Base-by-base conservation (phyloP, 2,329 filamentous ascomycete genomes). In the Westerdykella aurantiaca region DNA sequence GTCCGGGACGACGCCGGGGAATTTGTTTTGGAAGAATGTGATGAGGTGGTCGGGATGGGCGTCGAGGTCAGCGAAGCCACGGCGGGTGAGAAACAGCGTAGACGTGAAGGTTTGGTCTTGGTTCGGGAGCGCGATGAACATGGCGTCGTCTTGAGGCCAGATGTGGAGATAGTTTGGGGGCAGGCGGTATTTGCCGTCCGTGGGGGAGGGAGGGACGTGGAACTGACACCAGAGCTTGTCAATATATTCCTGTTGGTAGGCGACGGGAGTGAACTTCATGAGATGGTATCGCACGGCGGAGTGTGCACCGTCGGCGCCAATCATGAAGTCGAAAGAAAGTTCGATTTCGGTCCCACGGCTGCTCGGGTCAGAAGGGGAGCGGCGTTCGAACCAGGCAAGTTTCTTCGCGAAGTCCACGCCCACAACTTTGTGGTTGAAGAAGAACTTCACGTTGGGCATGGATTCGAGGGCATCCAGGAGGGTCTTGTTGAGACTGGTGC, bases 171-270 rank as follows among this genome's bases (percentile, higher is more conserved):
- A 90, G 57, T 96, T 87, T 1, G 89, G 88, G 0, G 88, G 93
- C 54, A 97, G 93, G 38, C 77, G 76, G 63, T 94, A 97, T 37
- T 75, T 71, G 17, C 74, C 73, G 0, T 62, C 53, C 9, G 64
- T 46, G 5, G 33, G 17, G 2, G 67, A 51, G 1, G 86, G 76
- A 16, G 79, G 73, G 48, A 98, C 88, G 39, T 82, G 82, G 63
- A 98, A 97, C 63, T 98, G 93, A 66, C 91, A 97, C 93, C 93
- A 98, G 5, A 97, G 72, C 0, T 90, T 93, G 67, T 97, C 91
- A 61, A 98, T 93, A 66, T 98, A 98, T 57, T 88, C 82, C 64
- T 98, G 93, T 56, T 86, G 78, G 62, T 95, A 98, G 69, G 93
- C 82, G 80, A 97, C 88, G 10, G 86, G 82, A 1, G 85, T 80